A percentile compares a stretch with the other conserved stretches of the same genome.
phyloP scores from a whole-genome alignment of 2,329 filamentous ascomycete genomes.

The Tolypocladium endophyticum region DNA sequence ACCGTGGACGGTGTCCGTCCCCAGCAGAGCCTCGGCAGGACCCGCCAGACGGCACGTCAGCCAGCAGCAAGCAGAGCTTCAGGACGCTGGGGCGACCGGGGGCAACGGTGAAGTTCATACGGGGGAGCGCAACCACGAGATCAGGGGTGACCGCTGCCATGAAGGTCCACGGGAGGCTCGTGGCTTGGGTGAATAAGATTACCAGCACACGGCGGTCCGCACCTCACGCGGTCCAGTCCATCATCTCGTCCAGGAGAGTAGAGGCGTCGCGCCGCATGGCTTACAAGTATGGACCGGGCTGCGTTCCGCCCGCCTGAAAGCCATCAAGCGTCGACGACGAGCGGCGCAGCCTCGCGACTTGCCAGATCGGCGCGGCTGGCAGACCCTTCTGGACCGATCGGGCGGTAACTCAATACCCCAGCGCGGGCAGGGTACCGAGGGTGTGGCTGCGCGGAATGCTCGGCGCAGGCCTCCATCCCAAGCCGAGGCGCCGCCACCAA shows the following conservation, averaged over 20 bases:
- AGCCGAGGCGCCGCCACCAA: neutral
- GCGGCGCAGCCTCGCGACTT: too few relatives aligned
- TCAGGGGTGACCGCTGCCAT: neutral
- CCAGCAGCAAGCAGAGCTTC: neutral
- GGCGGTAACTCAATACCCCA: neutral
- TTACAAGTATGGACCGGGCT: neutral
- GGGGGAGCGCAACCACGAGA: neutral
- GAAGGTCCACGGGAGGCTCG: neutral
- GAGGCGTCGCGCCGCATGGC: neutral
- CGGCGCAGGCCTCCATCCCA: neutral
- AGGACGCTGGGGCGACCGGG: neutral
- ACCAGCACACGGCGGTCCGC: neutral
- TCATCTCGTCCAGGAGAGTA: neutral
- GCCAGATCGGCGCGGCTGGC: neutral
- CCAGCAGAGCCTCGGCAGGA: neutral
- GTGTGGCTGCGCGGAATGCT: neutral
- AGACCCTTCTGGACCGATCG: neutral
- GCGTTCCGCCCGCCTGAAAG: too few relatives aligned
- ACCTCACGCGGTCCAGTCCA: neutral
- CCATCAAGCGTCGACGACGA: neutral
- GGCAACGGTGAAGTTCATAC: neutral
- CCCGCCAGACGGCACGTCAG: neutral
- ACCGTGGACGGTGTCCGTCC: neutral
- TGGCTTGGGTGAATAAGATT: too few relatives aligned
- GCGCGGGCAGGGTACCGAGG: neutral